Evolutionary conservation across 208 protist genomes (phyloP).

Genomic region (Leishmania tarentolae): DNA sequence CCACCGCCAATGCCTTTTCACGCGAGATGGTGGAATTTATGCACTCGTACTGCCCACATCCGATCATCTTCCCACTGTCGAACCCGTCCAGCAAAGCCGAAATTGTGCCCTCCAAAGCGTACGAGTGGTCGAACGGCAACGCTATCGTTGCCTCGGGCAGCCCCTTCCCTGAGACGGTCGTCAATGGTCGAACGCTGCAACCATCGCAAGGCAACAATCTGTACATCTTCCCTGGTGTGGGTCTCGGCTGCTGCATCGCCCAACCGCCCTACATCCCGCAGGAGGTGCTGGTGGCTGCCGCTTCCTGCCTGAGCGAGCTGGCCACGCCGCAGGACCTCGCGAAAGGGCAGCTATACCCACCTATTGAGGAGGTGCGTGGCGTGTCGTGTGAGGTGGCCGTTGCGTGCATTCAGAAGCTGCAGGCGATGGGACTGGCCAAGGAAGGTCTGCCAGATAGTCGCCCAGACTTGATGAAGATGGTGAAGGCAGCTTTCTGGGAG

Average conservation of each 20-base stretch:
- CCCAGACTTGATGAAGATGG: conserved; percentile 43
- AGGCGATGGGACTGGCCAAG: conserved; percentile 58
- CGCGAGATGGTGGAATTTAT: conserved; percentile 89
- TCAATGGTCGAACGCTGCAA: conserved; percentile 78
- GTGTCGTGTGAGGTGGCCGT: conserved; percentile 75
- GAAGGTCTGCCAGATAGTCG: conserved; percentile 47
- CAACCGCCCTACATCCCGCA: conserved; percentile 89
- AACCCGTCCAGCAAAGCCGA: conserved; percentile 93
- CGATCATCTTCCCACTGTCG: conserved; percentile 97
- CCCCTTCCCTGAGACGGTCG: conserved; percentile 91
- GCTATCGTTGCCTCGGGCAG: conserved; percentile 96
- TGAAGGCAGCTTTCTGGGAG: conserved; percentile 56
- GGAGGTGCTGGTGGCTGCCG: conserved; percentile 81
- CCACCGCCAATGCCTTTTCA: conserved; percentile 91
- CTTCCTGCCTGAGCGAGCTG: conserved; percentile 65
- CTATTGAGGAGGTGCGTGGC: conserved; percentile 64
- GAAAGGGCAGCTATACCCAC: conserved; percentile 66
- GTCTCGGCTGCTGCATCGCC: conserved; percentile 83
- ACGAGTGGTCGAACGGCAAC: conserved; percentile 92
- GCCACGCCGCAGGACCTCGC: conserved; percentile 55
- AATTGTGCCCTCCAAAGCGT: conserved; percentile 91
- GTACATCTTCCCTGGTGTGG: conserved; percentile 96
- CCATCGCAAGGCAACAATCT: conserved; percentile 98
- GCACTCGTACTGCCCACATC: conserved; percentile 71
- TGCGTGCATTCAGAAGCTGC: conserved; percentile 65